Percentiles rank a stretch among this genome's conserved stretches.
Evolutionary conservation across 169 alveolate genomes (phyloP).

Genomic region (Cardiosporidium cionae): DNA sequence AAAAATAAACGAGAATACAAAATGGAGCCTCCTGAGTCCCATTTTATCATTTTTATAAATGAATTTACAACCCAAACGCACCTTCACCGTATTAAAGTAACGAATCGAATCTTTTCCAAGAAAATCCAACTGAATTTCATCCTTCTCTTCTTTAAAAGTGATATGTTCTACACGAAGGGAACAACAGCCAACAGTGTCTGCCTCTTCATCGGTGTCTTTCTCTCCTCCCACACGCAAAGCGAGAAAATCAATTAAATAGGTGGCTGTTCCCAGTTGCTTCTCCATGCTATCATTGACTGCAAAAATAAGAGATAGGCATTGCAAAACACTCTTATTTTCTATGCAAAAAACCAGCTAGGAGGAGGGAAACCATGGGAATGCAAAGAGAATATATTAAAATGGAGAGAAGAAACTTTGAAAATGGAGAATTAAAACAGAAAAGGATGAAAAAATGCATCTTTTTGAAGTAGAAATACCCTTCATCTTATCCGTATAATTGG

Average conservation of each 20-base stretch:
- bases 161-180: constrained; percentile 94
- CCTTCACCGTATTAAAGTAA: constrained; percentile 83
- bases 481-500: no score
- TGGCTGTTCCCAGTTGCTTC: constrained; percentile 93
- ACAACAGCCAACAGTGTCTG: constrained; percentile 99
- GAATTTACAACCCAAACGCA: no score
- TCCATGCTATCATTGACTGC: constrained; percentile 42
- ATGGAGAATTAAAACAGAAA: no score
- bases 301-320: not conserved
- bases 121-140: constrained; percentile 78
- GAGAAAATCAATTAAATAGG: constrained; percentile 92
- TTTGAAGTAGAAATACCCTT: no score
- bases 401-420: no score
- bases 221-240: constrained; percentile 99
- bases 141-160: constrained; percentile 48
- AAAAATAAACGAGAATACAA: not conserved
- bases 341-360: not conserved
- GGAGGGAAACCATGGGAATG: no score
- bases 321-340: constrained; percentile 1
- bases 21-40: not conserved
- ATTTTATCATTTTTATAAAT: no score
- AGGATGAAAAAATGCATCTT: no score
- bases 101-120: constrained; percentile 96
- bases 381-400: no score
- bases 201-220: constrained; percentile 96